Evolutionary conservation across 148 eudicot genomes (phyloP).

Genomic region (Rheum nobile): DNA sequence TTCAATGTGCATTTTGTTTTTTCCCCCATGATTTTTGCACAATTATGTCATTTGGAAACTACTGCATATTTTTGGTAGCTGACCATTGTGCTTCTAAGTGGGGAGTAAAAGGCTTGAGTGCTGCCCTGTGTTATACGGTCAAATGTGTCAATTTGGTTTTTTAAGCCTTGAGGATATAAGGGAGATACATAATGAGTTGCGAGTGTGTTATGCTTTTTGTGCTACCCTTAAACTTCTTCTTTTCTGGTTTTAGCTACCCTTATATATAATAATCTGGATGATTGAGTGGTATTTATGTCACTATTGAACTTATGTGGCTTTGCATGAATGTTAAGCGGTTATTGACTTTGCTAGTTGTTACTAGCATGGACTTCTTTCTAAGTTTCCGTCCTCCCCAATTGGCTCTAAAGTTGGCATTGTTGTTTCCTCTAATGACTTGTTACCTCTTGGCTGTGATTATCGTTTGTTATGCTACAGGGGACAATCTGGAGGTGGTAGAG

Average conservation of each 20-base stretch:
- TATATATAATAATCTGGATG: not conserved
- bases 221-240: too few relatives aligned
- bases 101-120: not conserved
- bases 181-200: not conserved
- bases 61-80: not conserved
- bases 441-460: not conserved
- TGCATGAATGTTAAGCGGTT: too few relatives aligned
- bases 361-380: not conserved
- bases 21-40: not conserved
- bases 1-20: not conserved
- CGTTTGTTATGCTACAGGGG: not conserved
- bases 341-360: not conserved
- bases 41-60: not conserved
- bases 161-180: not conserved
- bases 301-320: not conserved
- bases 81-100: not conserved
- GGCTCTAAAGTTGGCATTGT: not conserved
- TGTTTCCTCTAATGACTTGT: not conserved
- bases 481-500: conserved; percentile 23
- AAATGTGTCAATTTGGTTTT: not conserved
- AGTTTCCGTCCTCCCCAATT: not conserved
- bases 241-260: too few relatives aligned
- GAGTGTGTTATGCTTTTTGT: not conserved
- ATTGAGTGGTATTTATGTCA: not conserved
- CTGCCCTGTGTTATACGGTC: not conserved